phyloP scores from a whole-genome alignment of 768 basidiomycete genomes.

The Leucocoprinus sp. region DNA sequence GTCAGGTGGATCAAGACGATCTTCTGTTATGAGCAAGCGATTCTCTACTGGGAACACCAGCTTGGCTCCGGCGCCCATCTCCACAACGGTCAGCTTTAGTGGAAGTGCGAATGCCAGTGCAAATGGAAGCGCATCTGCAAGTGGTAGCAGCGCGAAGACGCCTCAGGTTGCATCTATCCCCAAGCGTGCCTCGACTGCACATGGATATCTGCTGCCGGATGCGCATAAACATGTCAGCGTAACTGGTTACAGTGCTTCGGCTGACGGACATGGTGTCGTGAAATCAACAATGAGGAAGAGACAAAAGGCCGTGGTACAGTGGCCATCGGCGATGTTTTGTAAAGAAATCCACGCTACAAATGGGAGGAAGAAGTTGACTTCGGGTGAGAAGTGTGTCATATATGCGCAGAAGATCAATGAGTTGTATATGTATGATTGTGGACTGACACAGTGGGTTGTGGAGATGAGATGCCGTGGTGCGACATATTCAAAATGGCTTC shows the following conservation, averaged over 20 bases:
- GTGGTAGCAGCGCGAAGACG: not conserved
- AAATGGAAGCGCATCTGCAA: not conserved
- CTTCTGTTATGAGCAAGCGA: constrained; percentile 22
- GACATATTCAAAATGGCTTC: constrained; percentile 15
- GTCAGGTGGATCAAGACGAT: constrained; percentile 26
- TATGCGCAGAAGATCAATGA: constrained; percentile 85
- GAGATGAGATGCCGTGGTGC: constrained; percentile 50
- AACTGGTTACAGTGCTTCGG: not conserved
- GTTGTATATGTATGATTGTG: constrained; percentile 65
- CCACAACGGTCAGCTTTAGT: not conserved
- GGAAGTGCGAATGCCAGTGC: not conserved
- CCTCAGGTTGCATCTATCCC: constrained; percentile 16
- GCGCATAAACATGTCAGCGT: not conserved
- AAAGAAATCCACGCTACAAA: constrained; percentile 40
- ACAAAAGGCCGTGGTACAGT: constrained; percentile 23
- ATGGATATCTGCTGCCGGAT: not conserved
- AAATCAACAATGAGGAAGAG: not conserved
- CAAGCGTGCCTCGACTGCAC: not conserved
- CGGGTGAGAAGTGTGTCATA: constrained; percentile 55
- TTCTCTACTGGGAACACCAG: constrained; percentile 20
- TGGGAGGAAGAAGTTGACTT: constrained; percentile 5
- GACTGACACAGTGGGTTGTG: constrained; percentile 68
- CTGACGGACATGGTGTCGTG: constrained; percentile 13
- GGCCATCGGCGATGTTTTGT: constrained; percentile 66
- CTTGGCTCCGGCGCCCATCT: not conserved